Conservation (phyloP, 345 rosid species). For the Erysimum cheiranthoides region DNA sequence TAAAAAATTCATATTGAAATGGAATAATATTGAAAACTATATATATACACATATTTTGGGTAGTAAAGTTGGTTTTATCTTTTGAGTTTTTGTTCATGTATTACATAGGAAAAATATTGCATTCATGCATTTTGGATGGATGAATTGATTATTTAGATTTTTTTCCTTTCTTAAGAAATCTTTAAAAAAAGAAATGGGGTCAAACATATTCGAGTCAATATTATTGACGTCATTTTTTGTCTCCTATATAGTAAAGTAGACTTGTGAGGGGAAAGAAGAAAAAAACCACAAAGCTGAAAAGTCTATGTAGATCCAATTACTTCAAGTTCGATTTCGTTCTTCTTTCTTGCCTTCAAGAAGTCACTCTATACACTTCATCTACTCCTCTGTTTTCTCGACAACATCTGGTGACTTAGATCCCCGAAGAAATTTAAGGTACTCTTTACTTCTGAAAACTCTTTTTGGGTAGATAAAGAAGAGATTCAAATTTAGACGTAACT, state of each 20-base stretch:
- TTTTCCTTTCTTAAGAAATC: neutral
- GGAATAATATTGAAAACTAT: neutral
- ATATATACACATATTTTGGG: neutral
- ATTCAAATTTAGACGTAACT: conserved; percentile 10
- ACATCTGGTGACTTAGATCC: neutral
- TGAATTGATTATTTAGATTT: neutral
- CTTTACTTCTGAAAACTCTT: neutral
- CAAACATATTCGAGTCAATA: neutral
- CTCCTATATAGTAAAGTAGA: neutral
- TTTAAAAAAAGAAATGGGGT: neutral
- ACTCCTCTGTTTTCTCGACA: neutral
- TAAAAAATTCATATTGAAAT: too few relatives aligned
- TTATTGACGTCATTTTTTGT: neutral
- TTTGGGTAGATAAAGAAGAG: conserved; percentile 3
- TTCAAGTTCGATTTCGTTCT: neutral
- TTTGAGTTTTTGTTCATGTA: neutral
- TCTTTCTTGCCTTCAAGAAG: neutral
- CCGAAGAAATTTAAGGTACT: conserved; percentile 22
- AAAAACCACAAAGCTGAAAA: neutral
- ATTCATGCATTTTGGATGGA: neutral
- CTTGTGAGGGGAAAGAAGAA: neutral
- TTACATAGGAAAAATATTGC: neutral
- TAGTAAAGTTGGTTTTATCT: neutral
- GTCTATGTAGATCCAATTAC: conserved; percentile 31
- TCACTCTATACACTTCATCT: neutral